Conservation (phyloP, 306 rosid species). For the Comarum palustre region DNA sequence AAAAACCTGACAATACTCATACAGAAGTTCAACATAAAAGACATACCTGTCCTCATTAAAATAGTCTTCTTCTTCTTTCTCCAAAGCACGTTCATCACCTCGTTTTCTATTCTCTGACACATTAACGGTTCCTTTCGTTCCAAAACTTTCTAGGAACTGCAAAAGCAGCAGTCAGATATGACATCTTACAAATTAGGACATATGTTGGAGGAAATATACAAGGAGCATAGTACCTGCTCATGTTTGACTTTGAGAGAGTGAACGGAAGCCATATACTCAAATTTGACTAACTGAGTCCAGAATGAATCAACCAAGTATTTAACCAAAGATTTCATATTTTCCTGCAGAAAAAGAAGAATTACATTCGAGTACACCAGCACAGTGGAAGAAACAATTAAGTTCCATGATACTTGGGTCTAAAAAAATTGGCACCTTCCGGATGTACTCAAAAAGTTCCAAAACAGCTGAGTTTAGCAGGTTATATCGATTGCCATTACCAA, state of each 20-base stretch:
- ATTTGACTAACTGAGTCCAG: constrained; percentile 75
- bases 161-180: constrained; percentile 30
- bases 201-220: constrained; percentile 5
- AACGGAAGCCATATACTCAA: constrained; percentile 62
- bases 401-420: constrained; percentile 10
- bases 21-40: constrained; percentile 8
- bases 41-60: constrained; percentile 83
- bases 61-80: constrained; percentile 89
- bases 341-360: constrained; percentile 47
- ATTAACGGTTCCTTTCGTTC: constrained; percentile 43
- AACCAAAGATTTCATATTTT: constrained; percentile 60
- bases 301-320: constrained; percentile 72
- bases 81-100: constrained; percentile 84
- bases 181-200: constrained; percentile 3
- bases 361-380: constrained; percentile 13
- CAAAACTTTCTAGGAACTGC: constrained; percentile 76
- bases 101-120: constrained; percentile 67
- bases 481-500: constrained; percentile 87
- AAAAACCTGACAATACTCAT: constrained; percentile 1
- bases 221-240: constrained; percentile 68
- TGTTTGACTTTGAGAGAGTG: constrained; percentile 72
- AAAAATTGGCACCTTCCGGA: constrained; percentile 58
- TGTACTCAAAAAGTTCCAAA: constrained; percentile 84
- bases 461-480: constrained; percentile 90
- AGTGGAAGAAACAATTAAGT: constrained; percentile 17